Percentiles rank a stretch among this genome's conserved stretches.
phyloP scores from a whole-genome alignment of 495 filamentous ascomycete genomes.

The Penicillium mononematosum region DNA sequence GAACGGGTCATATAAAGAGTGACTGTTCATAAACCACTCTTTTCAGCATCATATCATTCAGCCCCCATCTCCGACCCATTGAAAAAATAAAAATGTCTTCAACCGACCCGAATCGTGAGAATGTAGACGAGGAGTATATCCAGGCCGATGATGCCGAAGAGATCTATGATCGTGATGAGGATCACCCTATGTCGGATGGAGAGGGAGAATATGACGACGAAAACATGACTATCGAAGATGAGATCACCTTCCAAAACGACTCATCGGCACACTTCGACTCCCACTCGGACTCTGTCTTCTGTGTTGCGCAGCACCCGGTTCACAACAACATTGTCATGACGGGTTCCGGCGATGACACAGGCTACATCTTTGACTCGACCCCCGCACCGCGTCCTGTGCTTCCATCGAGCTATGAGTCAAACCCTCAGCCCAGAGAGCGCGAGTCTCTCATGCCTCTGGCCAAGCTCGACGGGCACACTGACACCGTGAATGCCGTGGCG shows the following conservation, averaged over 20 bases:
- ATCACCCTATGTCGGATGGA: slow-evolving; percentile 64
- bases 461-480: slow-evolving; percentile 81
- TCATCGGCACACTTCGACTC: slow-evolving; percentile 86
- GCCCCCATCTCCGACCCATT: background rate
- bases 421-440: slow-evolving; percentile 57
- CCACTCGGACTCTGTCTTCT: slow-evolving; percentile 87
- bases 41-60: background rate
- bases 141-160: slow-evolving; percentile 72
- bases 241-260: slow-evolving; percentile 83
- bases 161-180: slow-evolving; percentile 62
- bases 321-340: slow-evolving; percentile 77
- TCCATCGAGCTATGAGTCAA: slow-evolving; percentile 69
- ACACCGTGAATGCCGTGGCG: slow-evolving; percentile 79
- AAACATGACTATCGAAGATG: slow-evolving; percentile 60
- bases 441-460: slow-evolving; percentile 60
- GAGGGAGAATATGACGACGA: slow-evolving; percentile 48
- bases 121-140: slow-evolving; percentile 58
- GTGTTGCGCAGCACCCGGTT: slow-evolving; percentile 86
- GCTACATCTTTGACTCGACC: slow-evolving; percentile 76
- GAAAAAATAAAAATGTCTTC: slow-evolving; percentile 43
- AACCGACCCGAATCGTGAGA: slow-evolving; percentile 47
- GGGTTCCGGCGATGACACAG: slow-evolving; percentile 80
- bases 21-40: background rate
- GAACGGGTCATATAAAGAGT: background rate
- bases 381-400: slow-evolving; percentile 63